Evolutionary conservation across 192 early-diverging fungal genomes (phyloP), one percentile per base, ranked within the genome.

Genomic region (Backusella macrospora): DNA sequence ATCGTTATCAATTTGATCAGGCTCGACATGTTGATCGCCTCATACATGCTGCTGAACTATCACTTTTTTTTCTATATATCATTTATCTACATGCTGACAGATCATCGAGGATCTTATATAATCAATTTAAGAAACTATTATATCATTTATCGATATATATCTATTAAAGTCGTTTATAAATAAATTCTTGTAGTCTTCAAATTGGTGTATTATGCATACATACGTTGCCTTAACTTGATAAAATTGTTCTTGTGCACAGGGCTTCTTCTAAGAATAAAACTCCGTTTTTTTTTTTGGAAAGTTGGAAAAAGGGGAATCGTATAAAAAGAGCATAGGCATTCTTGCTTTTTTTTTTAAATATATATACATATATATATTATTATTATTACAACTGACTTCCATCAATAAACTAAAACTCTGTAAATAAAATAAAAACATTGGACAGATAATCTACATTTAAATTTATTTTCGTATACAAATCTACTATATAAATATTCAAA

Each of bases 291-390:
- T 73, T 21, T 63, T 71, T 23, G 49, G 14, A 71, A 12, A 45
- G 16, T 68, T 48, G 34, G 52, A 71, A 71, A 71, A 59, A 71
- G 18, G 37, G 18, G 48, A 55, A 38, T 65, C 38, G n/a, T 38
- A 71, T 46, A 48, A 49, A 71, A 37, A 21, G 48, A 71, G 18
- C 46, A 47, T 38, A 71, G 52, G 29, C 52, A 73, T 73, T 55
- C 55, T 23, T 39, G 38, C 26, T 18, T 59, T 59, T 59, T 59
- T 59, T 12, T 72, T 45, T 72, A 42, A n/a, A n/a, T n/a, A n/a
- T n/a, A n/a, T n/a, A n/a, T n/a, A n/a, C n/a, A 34, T 1, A 34
- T 1, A 34, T 1, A 34, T 34, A 34, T 34, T 34, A 34, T 34
- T 34, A 34, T 2, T 34, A 34, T 34, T 34, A 34, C 29, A 34